Evolutionary conservation across 2,329 filamentous ascomycete genomes (phyloP), one percentile per base, ranked within the genome.

Genomic region (Fusarium pininemorale): DNA sequence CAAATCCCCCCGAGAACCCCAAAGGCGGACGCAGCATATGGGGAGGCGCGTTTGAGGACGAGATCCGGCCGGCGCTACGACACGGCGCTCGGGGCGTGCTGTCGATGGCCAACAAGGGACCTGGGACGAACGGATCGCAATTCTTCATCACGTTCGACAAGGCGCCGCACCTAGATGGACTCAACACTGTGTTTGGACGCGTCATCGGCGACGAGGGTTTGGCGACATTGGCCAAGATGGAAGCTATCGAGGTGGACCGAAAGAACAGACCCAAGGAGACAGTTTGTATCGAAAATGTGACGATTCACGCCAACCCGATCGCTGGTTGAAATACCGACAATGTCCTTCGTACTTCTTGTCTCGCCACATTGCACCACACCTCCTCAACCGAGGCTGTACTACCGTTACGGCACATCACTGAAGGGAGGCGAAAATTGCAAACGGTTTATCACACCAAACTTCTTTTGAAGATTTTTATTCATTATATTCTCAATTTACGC

Each of bases 141-240:
- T 97, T 96, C 84, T 97, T 95, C 81, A 86, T 96, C 69, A 90
- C 91, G 3, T 92, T 95, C 76, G 92, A 92, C 68, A 90, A 93
- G 74, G 93, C 94, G 32, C 89, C 93, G 42, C 94, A 96, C 83
- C 85, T 97, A 47, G 94, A 96, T 81, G 94, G 93, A 9, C 89
- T 94, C 80, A 96, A 96, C 80, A 95, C 94, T 1, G 91, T 96
- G 5, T 96, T 97, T 83, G 94, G 93, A 16, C 91, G 92, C 81
- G 86, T 96, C 39, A 86, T 92, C 63, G 91, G 89, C 42, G 91
- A 92, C 75, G 90, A 91, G 50, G 87, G 89, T 63, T 78, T 91
- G 54, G 89, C 86, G 41, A 93, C 92, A 10, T 82, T 96, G 76
- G 89, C 91, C 63, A 91, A 89, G 81, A 87, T 96, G 78, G 94